These are phyloP conservation scores for Aspergillus wentii DNA, from an alignment of 495 filamentous ascomycete species.

Conservation along the genomic window DNA sequence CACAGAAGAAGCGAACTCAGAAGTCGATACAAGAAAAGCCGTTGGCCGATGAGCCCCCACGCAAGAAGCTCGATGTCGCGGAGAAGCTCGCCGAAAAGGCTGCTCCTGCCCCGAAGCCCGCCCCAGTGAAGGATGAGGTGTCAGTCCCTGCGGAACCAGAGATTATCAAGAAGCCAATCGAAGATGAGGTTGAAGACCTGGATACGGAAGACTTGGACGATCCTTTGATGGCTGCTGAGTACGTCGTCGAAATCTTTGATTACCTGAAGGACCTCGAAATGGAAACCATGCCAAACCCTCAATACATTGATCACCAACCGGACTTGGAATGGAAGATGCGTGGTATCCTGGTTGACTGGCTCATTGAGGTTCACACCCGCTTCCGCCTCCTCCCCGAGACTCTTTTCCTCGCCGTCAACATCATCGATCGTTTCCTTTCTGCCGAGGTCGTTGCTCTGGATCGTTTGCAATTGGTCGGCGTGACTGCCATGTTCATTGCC, in stretches of 20 bases:
- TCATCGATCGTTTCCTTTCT: constrained; percentile 96
- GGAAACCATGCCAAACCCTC: constrained; percentile 77
- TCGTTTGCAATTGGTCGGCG: constrained; percentile 90
- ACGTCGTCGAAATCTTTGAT: constrained; percentile 95
- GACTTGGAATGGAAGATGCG: constrained; percentile 98
- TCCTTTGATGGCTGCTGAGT: constrained; percentile 95
- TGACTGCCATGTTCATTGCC: constrained; percentile 98
- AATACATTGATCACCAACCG: constrained; percentile 91
- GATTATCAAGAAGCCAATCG: constrained; percentile 31
- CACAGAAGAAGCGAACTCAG: constrained; percentile 51
- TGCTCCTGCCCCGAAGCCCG: constrained; percentile 9
- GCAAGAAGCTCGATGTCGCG: constrained; percentile 44
- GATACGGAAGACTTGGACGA: constrained; percentile 87
- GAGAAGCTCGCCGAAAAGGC: constrained; percentile 41
- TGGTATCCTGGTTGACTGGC: constrained; percentile 95
- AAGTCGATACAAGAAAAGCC: constrained; percentile 57
- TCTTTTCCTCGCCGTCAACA: constrained; percentile 93
- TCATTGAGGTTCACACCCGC: constrained; percentile 95
- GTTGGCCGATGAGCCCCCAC: constrained; percentile 50
- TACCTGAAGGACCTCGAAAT: constrained; percentile 86
- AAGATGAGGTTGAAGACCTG: constrained; percentile 57
- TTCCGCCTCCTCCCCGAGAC: constrained; percentile 98
- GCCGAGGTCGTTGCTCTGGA: constrained; percentile 91
- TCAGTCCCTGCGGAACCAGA: constrained; percentile 22
- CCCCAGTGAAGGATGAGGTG: constrained; percentile 15